phyloP scores from a whole-genome alignment of 73 alveolate genomes.

The Uronychia binucleata region DNA sequence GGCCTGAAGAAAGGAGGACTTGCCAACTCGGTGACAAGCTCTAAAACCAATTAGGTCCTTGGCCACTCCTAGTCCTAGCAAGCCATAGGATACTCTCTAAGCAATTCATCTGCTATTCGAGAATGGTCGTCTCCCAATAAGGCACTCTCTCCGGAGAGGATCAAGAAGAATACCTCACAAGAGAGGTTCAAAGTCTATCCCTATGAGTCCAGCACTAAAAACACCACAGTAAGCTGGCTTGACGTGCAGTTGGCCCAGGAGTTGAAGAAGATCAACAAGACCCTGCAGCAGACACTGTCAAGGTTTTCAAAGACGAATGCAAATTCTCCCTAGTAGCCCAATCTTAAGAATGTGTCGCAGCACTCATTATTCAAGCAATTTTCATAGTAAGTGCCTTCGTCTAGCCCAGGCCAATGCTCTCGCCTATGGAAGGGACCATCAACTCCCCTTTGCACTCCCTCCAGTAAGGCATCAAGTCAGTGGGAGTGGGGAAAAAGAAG shows the following conservation, averaged over 20 bases:
- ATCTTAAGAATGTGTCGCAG: not conserved
- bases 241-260: not conserved
- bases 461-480: not conserved
- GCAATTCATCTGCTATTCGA: not conserved
- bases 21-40: not conserved
- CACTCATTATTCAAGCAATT: not conserved
- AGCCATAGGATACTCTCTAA: not conserved
- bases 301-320: not conserved
- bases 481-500: not conserved
- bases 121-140: not conserved
- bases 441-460: not conserved
- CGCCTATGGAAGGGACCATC: not conserved
- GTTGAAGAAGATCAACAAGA: not conserved
- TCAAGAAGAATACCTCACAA: not conserved
- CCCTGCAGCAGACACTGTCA: not conserved
- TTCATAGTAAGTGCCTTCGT: not conserved
- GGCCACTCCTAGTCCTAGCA: not conserved
- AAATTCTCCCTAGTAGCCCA: not conserved
- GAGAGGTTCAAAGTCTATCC: not conserved
- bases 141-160: not conserved
- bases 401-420: not conserved
- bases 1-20: not conserved
- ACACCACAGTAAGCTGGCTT: not conserved
- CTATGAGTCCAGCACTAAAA: not conserved
- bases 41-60: not conserved